These are phyloP conservation scores for Penicillium brasilianum DNA, from an alignment of 2,329 filamentous ascomycete genomes.

Conservation along the genomic window DNA sequence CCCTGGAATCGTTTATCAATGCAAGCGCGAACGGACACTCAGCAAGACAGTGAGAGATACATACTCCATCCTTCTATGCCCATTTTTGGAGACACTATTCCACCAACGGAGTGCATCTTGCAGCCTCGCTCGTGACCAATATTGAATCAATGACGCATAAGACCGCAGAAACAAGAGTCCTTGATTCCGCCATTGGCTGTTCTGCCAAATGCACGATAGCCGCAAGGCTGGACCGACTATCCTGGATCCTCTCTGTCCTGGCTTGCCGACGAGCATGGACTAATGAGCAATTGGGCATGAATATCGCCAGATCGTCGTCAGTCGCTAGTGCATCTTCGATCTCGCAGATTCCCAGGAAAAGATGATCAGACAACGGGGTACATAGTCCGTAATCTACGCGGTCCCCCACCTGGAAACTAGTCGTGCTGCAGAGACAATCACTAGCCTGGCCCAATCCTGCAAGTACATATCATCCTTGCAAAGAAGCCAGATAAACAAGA, in stretches of 20 bases:
- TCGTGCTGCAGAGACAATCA: background rate
- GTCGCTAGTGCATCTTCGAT: background rate
- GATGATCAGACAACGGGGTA: background rate
- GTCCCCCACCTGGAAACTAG: background rate
- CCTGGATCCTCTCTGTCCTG: background rate
- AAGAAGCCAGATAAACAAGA: slow-evolving; percentile 6
- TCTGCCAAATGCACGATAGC: background rate
- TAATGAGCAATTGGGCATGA: background rate
- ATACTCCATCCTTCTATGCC: background rate
- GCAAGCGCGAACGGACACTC: background rate
- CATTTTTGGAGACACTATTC: background rate
- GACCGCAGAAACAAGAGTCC: background rate
- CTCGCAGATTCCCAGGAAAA: background rate
- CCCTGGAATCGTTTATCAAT: background rate
- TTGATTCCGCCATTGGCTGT: background rate
- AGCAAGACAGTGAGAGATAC: background rate
- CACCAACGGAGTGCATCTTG: background rate
- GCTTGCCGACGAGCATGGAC: background rate
- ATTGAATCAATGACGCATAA: background rate
- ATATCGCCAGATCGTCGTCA: background rate
- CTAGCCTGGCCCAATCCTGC: background rate
- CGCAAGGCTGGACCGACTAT: background rate
- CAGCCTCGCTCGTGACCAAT: background rate
- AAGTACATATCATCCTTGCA: background rate
- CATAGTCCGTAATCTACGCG: background rate